Percentiles rank a stretch among this genome's conserved stretches.
Evolutionary conservation across 202 grass and related monocot genomes (phyloP).

Genomic region (Alloteropsis angusta): DNA sequence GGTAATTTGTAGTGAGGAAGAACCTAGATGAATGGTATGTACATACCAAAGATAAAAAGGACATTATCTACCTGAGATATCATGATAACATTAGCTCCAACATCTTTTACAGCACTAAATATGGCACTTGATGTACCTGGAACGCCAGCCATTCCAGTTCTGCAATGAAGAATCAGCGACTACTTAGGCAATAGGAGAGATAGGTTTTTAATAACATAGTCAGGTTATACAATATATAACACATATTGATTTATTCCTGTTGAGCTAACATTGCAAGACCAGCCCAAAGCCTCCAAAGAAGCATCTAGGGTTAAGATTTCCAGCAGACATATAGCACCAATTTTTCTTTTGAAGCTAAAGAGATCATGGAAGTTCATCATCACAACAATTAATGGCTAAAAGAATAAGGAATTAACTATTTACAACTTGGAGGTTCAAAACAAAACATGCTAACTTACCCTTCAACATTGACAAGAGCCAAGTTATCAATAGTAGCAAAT

Average conservation of each 20-base stretch:
- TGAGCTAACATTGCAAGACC: neutral
- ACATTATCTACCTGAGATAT: constrained; percentile 73
- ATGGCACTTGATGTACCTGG: constrained; percentile 91
- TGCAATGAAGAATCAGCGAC: constrained; percentile 33
- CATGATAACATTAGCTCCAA: constrained; percentile 99
- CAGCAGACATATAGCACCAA: neutral
- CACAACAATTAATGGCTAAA: neutral
- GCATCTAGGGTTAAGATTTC: neutral
- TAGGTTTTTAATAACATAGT: neutral
- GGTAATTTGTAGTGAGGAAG: constrained; percentile 28
- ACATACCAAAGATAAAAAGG: constrained; percentile 15
- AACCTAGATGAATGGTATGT: constrained; percentile 18
- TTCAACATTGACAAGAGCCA: constrained; percentile 98
- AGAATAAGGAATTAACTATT: constrained; percentile 1
- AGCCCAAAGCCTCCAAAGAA: constrained; percentile 1
- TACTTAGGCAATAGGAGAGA: constrained; percentile 19
- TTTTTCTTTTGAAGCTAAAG: neutral
- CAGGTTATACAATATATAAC: neutral
- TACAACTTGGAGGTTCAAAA: neutral
- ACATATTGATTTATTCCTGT: neutral
- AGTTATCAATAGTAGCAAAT: constrained; percentile 91
- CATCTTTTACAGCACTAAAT: constrained; percentile 86
- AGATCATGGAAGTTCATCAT: neutral
- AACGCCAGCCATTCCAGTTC: constrained; percentile 99
- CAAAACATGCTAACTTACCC: constrained; percentile 44